phyloP scores from a whole-genome alignment of 139 green algal genomes.

The Penium margaritaceum region DNA sequence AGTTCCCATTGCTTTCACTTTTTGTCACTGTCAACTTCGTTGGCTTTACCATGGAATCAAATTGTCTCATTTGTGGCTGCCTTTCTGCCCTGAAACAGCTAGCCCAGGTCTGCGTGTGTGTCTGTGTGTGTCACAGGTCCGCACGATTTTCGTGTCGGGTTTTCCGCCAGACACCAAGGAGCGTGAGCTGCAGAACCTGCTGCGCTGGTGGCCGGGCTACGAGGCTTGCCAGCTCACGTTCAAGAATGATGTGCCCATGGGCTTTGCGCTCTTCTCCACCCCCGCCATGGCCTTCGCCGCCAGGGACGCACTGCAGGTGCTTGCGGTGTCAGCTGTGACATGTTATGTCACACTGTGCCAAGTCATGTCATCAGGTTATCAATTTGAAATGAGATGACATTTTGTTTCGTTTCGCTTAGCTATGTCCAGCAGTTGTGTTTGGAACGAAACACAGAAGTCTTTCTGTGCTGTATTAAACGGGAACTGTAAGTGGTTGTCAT shows the following conservation, averaged over 20 bases:
- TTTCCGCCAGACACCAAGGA: slow-evolving; percentile 84
- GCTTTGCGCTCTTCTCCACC: slow-evolving; percentile 46
- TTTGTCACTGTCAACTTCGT: no score
- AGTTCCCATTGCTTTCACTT: no score
- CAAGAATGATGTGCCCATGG: slow-evolving; percentile 44
- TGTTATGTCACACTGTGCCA: background rate
- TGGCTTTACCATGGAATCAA: no score
- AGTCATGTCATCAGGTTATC: background rate
- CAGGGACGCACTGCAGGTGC: slow-evolving; percentile 38
- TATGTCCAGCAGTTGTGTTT: no score
- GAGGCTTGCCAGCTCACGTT: slow-evolving; percentile 58
- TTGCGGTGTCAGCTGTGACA: background rate
- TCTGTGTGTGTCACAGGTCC: no score
- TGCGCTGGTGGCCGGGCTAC: slow-evolving; percentile 83
- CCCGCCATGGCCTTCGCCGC: slow-evolving; percentile 37
- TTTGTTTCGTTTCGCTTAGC: no score
- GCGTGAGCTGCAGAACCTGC: slow-evolving; percentile 86
- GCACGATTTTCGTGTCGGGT: slow-evolving; percentile 80
- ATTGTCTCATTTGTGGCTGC: no score
- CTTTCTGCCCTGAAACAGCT: no score
- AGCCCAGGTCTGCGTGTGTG: no score
- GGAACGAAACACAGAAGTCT: no score
- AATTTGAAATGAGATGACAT: background rate
- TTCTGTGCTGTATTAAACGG: background rate
- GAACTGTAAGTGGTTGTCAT: background rate